phyloP scores from a whole-genome alignment of 108 stramenopile genomes.

The Skeletonema tropicum region DNA sequence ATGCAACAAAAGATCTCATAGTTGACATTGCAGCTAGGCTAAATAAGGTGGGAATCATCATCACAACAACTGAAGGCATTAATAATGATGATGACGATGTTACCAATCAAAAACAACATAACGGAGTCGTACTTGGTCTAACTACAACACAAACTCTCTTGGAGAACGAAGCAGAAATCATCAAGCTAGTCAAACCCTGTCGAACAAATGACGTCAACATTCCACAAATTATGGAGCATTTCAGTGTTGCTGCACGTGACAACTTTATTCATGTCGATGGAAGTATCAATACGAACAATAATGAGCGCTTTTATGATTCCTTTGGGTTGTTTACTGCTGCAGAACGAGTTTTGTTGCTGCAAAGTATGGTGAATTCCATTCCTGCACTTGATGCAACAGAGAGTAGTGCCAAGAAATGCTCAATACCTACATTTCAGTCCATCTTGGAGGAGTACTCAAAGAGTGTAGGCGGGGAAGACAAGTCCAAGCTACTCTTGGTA shows the following conservation, averaged over 20 bases:
- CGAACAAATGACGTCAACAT: slow-evolving; percentile 33
- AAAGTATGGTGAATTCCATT: slow-evolving; percentile 3
- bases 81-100: slow-evolving; percentile 3
- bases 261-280: slow-evolving; percentile 42
- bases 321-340: too few relatives aligned
- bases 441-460: too few relatives aligned
- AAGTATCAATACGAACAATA: slow-evolving; percentile 14
- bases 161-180: slow-evolving; percentile 59
- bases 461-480: too few relatives aligned
- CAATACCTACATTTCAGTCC: too few relatives aligned
- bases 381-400: not conserved
- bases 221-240: slow-evolving; percentile 55
- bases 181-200: slow-evolving; percentile 49
- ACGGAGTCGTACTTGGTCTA: slow-evolving; percentile 27
- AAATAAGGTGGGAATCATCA: slow-evolving; percentile 39
- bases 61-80: slow-evolving; percentile 30
- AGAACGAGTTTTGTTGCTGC: too few relatives aligned
- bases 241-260: slow-evolving; percentile 37
- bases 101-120: not conserved
- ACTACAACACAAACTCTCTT: slow-evolving; percentile 55
- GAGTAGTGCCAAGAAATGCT: too few relatives aligned
- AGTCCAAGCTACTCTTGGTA: not conserved
- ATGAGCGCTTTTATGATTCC: slow-evolving; percentile 5
- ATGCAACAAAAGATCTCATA: slow-evolving; percentile 43
- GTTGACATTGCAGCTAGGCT: slow-evolving; percentile 39